Evolutionary conservation across 2,329 filamentous ascomycete genomes (phyloP).

Genomic region (Colletotrichum sansevieriae): DNA sequence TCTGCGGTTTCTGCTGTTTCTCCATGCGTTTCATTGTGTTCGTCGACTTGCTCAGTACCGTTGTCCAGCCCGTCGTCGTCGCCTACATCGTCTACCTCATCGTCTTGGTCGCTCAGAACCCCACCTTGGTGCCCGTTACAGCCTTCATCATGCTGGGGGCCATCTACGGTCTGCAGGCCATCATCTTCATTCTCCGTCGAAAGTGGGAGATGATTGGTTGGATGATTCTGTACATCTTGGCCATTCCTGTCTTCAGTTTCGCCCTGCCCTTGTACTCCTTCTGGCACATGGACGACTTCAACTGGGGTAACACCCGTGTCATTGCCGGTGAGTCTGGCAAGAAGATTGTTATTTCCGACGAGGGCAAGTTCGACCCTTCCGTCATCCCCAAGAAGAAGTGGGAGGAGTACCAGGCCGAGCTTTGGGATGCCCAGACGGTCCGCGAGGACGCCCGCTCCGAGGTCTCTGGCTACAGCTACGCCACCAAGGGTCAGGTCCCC

Average conservation of each 20-base stretch:
- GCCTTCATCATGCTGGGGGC: constrained; percentile 91
- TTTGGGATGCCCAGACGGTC: constrained; percentile 94
- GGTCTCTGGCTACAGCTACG: constrained; percentile 93
- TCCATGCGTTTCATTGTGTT: constrained; percentile 99
- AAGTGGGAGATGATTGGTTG: constrained; percentile 99
- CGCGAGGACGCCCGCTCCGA: constrained; percentile 87
- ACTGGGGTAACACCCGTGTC: constrained; percentile 98
- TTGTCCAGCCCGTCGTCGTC: constrained; percentile 91
- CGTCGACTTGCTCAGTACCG: constrained; percentile 89
- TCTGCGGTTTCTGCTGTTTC: constrained; percentile 99
- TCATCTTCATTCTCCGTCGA: constrained; percentile 95
- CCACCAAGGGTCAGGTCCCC: constrained; percentile 77
- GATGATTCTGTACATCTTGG: constrained; percentile 96
- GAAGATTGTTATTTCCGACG: constrained; percentile 93
- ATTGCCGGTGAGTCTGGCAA: constrained; percentile 94
- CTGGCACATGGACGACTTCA: constrained; percentile 99
- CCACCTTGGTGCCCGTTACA: constrained; percentile 80
- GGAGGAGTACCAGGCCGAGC: constrained; percentile 98
- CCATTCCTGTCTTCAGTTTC: constrained; percentile 92
- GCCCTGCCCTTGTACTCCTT: constrained; percentile 93
- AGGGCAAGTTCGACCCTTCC: constrained; percentile 95
- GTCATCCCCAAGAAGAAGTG: constrained; percentile 98
- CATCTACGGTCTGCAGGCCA: constrained; percentile 96
- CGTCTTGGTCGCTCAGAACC: constrained; percentile 74
- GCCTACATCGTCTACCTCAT: constrained; percentile 93